Base-by-base conservation (phyloP, 2,329 filamentous ascomycete species). In the Diaporthe destruens region DNA sequence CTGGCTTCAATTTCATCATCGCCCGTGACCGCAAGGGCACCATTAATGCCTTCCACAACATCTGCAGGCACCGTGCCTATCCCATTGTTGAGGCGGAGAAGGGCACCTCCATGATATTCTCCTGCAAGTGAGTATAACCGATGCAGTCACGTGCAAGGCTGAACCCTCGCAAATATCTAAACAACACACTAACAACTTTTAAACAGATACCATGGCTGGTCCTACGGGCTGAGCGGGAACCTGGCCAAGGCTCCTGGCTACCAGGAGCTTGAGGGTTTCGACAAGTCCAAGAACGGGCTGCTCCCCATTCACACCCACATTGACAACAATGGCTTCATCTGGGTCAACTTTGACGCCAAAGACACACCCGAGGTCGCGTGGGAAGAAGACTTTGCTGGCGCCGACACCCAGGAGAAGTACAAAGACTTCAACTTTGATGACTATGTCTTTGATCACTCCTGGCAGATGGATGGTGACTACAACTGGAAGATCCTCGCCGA, bases 401-500 rank as follows among this genome's bases (percentile, higher is more conserved):
- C 86, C 16, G 86, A 89, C 66, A 76, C 79, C 49, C 86, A 88
- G 72, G 77, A 81, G 18, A 80, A 85, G 32, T 84, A 86, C 75
- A 76, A 81, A 20, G 76, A 82, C 59, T 87, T 86, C 79, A 81
- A 87, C 76, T 87, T 86, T 75, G 83, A 85, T 0, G 81, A 89
- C 66, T 91, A 89, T 77, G 77, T 80, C 20, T 90, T 89, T 75
- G 88, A 90, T 75, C 87, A 90, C 77, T 80, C 80, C 42, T 90
- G 87, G 87, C 84, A 88, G 75, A 86, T 89, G 84, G 85, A 88
- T 63, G 86, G 85, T 0, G 83, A 85, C 42, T 88, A 86, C 78
- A 90, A 90, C 81, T 90, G 88, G 88, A 90, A 90, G 81, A 86
- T 87, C 32, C 79, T 89, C 42, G 85, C 86, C 18, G 89, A 91